A percentile compares a stretch with the other conserved stretches of the same genome.
phyloP scores from a whole-genome alignment of 257 asterid species.

The Solanum okadae region DNA sequence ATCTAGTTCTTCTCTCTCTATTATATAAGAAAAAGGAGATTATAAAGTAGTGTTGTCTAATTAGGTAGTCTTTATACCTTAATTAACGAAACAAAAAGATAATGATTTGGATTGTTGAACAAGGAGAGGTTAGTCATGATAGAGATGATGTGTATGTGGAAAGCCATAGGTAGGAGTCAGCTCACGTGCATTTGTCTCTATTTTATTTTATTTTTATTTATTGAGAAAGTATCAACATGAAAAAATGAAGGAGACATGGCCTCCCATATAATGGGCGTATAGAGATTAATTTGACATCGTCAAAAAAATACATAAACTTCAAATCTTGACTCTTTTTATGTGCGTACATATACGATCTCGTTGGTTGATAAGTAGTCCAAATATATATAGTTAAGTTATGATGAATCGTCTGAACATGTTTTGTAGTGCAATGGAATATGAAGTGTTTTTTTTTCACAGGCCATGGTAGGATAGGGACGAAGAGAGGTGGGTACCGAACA shows the following conservation, averaged over 20 bases:
- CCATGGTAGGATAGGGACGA: rapidly evolving
- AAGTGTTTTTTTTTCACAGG: too few relatives aligned
- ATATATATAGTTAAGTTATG: too few relatives aligned
- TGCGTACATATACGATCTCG: rapidly evolving
- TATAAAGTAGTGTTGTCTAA: neutral
- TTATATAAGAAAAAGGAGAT: neutral
- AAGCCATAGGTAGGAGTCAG: neutral
- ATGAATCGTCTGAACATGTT: too few relatives aligned
- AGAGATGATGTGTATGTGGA: neutral
- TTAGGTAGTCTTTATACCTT: neutral
- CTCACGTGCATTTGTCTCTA: neutral
- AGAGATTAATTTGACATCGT: neutral
- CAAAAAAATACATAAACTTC: too few relatives aligned
- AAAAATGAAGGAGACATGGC: neutral
- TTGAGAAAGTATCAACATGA: neutral
- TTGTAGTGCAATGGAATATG: too few relatives aligned
- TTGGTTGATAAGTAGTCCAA: neutral
- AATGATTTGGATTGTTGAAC: neutral
- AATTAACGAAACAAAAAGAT: neutral
- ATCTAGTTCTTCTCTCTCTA: neutral
- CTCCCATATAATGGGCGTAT: neutral
- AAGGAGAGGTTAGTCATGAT: neutral
- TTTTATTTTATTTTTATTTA: neutral
- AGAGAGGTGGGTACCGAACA: rapidly evolving
- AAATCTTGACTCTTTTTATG: neutral